Evolutionary conservation across 202 grass and related monocot species (phyloP).

Genomic region (Bolboschoenoplectus hybrid): DNA sequence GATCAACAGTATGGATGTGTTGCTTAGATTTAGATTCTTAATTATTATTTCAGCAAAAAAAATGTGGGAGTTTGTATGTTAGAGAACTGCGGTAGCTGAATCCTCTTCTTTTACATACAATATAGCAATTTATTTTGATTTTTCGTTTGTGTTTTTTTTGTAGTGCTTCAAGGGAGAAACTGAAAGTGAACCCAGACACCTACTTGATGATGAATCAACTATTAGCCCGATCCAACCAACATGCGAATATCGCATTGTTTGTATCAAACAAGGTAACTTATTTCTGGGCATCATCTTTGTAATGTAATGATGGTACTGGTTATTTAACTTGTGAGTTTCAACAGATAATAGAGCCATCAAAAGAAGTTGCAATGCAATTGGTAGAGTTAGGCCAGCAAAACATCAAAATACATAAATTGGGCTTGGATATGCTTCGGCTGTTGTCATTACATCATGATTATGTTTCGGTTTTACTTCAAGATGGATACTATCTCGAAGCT

Average conservation of each 20-base stretch:
- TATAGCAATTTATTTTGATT: slow-evolving; percentile 16
- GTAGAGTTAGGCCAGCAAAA: slow-evolving; percentile 66
- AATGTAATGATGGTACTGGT: slow-evolving; percentile 21
- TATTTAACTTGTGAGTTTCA: slow-evolving; percentile 25
- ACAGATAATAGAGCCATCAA: slow-evolving; percentile 92
- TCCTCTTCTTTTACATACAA: neutral
- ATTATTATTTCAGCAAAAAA: neutral
- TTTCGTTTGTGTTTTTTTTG: slow-evolving; percentile 30
- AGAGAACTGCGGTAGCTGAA: neutral
- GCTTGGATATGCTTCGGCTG: slow-evolving; percentile 85
- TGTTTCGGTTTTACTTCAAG: slow-evolving; percentile 65
- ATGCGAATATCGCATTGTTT: slow-evolving; percentile 77
- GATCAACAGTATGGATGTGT: neutral
- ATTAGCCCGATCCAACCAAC: slow-evolving; percentile 59
- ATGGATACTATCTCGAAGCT: slow-evolving; percentile 85
- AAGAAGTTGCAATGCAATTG: slow-evolving; percentile 84
- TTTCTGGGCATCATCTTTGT: neutral
- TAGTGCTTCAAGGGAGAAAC: slow-evolving; percentile 75
- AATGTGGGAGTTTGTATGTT: neutral
- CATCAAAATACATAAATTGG: slow-evolving; percentile 60
- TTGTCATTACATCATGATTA: slow-evolving; percentile 84
- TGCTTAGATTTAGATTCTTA: neutral
- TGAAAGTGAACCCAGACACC: slow-evolving; percentile 70
- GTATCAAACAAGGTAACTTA: slow-evolving; percentile 80
- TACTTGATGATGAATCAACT: slow-evolving; percentile 68